These are phyloP conservation scores for Ajuga reptans DNA, from an alignment of 305 asterid genomes.

Conservation along the genomic window DNA sequence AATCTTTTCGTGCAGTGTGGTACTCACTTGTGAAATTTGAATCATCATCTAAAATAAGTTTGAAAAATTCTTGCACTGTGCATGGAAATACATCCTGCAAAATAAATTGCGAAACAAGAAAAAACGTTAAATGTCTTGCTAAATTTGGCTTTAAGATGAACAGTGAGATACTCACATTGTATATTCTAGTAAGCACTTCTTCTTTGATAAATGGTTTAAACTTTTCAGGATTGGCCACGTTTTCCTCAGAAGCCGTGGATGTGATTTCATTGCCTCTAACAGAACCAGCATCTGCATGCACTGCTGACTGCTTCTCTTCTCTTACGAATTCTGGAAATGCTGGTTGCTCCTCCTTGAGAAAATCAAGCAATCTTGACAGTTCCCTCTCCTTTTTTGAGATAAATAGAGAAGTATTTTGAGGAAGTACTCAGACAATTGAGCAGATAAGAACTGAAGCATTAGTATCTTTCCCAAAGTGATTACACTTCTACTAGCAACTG, in stretches of 20 bases:
- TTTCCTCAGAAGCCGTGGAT: conserved; percentile 43
- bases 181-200: conserved; percentile 61
- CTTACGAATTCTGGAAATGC: conserved; percentile 27
- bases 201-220: conserved; percentile 72
- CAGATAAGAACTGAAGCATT: neutral
- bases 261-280: conserved; percentile 34
- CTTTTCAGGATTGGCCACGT: conserved; percentile 31
- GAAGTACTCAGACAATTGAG: conserved; percentile 19
- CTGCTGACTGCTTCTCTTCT: conserved; percentile 34
- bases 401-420: conserved; percentile 14
- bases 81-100: conserved; percentile 76
- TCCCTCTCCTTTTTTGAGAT: conserved; percentile 47
- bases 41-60: conserved; percentile 56
- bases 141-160: neutral
- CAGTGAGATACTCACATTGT: conserved; percentile 39
- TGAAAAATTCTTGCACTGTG: conserved; percentile 75
- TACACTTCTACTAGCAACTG: conserved; percentile 7
- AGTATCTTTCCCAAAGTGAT: neutral
- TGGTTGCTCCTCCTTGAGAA: conserved; percentile 50
- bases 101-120: conserved; percentile 17
- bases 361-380: conserved; percentile 37
- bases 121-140: neutral
- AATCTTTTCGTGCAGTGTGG: conserved; percentile 62
- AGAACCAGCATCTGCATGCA: conserved; percentile 55
- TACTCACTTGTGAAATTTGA: conserved; percentile 74